phyloP scores from a whole-genome alignment of 495 filamentous ascomycete genomes.

The Cudoniella acicularis region DNA sequence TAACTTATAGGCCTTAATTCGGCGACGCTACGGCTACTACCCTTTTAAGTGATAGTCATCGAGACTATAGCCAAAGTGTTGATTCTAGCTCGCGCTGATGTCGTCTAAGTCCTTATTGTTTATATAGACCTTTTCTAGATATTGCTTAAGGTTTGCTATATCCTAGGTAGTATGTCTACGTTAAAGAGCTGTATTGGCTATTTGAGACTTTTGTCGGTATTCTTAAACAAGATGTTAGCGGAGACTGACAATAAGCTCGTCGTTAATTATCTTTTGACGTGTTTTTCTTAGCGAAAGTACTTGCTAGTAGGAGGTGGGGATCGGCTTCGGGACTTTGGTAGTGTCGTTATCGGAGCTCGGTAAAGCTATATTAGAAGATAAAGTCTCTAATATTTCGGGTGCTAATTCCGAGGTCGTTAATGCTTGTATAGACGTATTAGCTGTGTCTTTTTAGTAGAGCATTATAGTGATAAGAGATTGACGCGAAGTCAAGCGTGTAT shows the following conservation, averaged over 20 bases:
- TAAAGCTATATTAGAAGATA: slow-evolving; percentile 68
- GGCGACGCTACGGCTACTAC: too few species aligned
- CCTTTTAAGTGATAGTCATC: slow-evolving; percentile 50
- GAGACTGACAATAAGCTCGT: slow-evolving; percentile 81
- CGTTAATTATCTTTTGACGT: slow-evolving; percentile 92
- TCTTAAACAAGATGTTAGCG: slow-evolving; percentile 79
- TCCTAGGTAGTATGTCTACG: slow-evolving; percentile 89
- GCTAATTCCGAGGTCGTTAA: slow-evolving; percentile 72
- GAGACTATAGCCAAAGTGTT: slow-evolving; percentile 44
- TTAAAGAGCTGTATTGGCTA: slow-evolving; percentile 83
- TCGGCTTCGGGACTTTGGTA: slow-evolving; percentile 48
- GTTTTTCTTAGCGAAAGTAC: slow-evolving; percentile 87
- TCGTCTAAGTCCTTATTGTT: slow-evolving; percentile 39
- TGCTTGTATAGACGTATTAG: slow-evolving; percentile 49
- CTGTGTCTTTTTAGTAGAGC: slow-evolving; percentile 70
- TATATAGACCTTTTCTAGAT: slow-evolving; percentile 56
- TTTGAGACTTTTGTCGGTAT: slow-evolving; percentile 84
- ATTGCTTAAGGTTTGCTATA: slow-evolving; percentile 76
- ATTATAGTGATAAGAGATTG: slow-evolving; percentile 87
- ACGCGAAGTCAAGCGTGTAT: slow-evolving; percentile 80
- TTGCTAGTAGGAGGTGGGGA: slow-evolving; percentile 59
- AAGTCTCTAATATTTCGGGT: slow-evolving; percentile 70
- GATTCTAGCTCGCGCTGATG: slow-evolving; percentile 46
- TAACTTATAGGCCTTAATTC: too few species aligned
- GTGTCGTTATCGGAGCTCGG: slow-evolving; percentile 68